Evolutionary conservation across 1,284 basidiomycete species (phyloP).

Genomic region (Pascua guehoae): DNA sequence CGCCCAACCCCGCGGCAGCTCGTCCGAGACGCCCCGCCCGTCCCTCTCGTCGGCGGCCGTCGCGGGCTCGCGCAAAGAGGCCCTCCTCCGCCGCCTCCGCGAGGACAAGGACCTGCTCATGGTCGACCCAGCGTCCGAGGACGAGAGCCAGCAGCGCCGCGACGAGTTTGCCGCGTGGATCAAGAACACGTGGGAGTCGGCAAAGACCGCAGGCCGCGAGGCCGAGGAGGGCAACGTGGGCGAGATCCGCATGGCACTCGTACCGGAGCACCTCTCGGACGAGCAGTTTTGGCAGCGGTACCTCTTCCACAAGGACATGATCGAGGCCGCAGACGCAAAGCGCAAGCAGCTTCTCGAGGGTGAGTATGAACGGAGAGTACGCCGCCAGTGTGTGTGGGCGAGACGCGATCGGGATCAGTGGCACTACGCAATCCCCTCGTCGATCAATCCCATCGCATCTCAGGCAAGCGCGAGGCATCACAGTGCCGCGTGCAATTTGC

Average conservation of each 20-base stretch:
- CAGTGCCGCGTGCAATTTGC: too few relatives aligned
- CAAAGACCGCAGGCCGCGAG: conserved; percentile 40
- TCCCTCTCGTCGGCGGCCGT: conserved; percentile 22
- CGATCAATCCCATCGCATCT: not conserved
- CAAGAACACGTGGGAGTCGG: conserved; percentile 52
- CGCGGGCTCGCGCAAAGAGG: conserved; percentile 61
- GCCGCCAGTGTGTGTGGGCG: too few relatives aligned
- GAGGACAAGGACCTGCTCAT: conserved; percentile 71
- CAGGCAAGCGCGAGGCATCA: not conserved
- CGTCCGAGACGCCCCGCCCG: conserved; percentile 1
- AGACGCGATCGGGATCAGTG: not conserved
- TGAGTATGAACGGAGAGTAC: conserved; percentile 41
- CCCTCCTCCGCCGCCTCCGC: conserved; percentile 67
- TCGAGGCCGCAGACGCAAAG: conserved; percentile 74
- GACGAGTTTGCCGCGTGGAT: conserved; percentile 65
- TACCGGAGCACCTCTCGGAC: conserved; percentile 64
- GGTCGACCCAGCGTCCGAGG: conserved; percentile 68
- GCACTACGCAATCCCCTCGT: not conserved
- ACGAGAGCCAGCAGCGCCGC: conserved; percentile 50
- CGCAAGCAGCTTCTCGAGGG: conserved; percentile 76
- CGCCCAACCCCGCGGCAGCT: too few relatives aligned
- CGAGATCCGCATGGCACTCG: conserved; percentile 60
- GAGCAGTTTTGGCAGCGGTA: conserved; percentile 84
- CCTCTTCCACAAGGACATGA: conserved; percentile 85
- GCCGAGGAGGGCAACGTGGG: conserved; percentile 55